phyloP scores from a whole-genome alignment of 345 rosid species.

The Luvunga scandens region DNA sequence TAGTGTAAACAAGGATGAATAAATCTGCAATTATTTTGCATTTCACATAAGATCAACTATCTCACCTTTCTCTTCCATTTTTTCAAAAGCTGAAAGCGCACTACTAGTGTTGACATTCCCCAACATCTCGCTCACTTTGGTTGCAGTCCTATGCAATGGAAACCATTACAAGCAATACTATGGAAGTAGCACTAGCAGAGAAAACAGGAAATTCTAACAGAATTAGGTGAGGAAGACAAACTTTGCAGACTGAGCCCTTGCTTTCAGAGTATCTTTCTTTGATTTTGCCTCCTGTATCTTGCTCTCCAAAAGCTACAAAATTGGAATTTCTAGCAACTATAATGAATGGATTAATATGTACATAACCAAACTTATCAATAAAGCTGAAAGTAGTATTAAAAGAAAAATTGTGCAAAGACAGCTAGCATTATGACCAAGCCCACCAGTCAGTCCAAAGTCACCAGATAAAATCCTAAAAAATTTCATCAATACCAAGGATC shows the following conservation, averaged over 20 bases:
- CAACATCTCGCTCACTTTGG: constrained; percentile 77
- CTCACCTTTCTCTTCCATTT: constrained; percentile 89
- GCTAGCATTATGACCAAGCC: not conserved
- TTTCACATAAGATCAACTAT: not conserved
- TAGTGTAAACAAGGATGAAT: not conserved
- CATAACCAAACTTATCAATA: constrained; percentile 2
- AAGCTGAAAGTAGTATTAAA: not conserved
- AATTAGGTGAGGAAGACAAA: constrained; percentile 31
- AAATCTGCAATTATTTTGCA: not conserved
- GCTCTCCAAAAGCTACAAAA: constrained; percentile 87
- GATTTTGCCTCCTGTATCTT: constrained; percentile 97
- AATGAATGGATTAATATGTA: constrained; percentile 15
- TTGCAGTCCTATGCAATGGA: constrained; percentile 54
- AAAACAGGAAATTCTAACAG: constrained; percentile 3
- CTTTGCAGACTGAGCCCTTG: constrained; percentile 90
- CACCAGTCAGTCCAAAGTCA: not conserved
- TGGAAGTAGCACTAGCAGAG: constrained; percentile 1
- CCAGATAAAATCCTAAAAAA: not conserved
- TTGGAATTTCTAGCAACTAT: constrained; percentile 19
- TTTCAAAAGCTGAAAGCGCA: constrained; percentile 75
- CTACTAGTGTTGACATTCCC: constrained; percentile 74
- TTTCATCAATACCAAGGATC: not conserved
- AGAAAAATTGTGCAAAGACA: not conserved
- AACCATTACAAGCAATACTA: constrained; percentile 6
- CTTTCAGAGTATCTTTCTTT: constrained; percentile 94